Base-by-base conservation (phyloP, 2,329 filamentous ascomycete species). In the Clarireedia homoeocarpa region DNA sequence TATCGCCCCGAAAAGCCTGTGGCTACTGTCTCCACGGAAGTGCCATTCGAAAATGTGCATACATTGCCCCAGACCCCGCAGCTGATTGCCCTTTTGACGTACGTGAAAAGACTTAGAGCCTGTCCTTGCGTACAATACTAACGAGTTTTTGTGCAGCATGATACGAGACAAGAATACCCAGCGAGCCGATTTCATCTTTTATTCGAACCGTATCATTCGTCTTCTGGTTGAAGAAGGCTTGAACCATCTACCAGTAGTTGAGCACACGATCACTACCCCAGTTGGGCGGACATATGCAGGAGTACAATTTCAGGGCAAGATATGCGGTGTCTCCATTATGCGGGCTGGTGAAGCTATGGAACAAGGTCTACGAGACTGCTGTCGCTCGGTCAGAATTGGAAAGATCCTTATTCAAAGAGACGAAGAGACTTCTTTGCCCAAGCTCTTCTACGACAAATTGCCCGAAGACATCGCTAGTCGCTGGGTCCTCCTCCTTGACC, bases 311-410 rank as follows among this genome's bases (percentile, higher is more conserved):
- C 87, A 97, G 71, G 94, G 94, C 62, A 96, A 97, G 75, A 99
- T 99, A 65, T 99, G 94, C 69, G 94, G 94, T 54, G 94, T 99
- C 15, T 95, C 89, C 6, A 99, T 99, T 66, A 97, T 99, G 94
- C 84, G 94, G 61, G 94, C 94, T 12, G 94, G 94, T 51, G 94
- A 99, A 74, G 89, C 92, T 58, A 99, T 99, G 94, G 94, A 99
- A 74, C 91, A 97, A 73, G 94, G 92, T 2, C 76, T 99, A 59
- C 82, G 94, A 58, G 92, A 99, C 73, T 99, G 94, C 75, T 99
- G 94, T 74, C 86, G 94, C 52, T 95, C 89, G n/a, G 94, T 99
- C 49, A 82, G 94, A 61, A 99, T 99, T 67, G 94, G 94, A 62
- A 99, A 99, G 78, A 99, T 99, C 61, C 77, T 99, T 65, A 99